These are phyloP conservation scores for Fusarium verrucosum DNA, from an alignment of 2,329 filamentous ascomycete genomes.

Conservation along the genomic window DNA sequence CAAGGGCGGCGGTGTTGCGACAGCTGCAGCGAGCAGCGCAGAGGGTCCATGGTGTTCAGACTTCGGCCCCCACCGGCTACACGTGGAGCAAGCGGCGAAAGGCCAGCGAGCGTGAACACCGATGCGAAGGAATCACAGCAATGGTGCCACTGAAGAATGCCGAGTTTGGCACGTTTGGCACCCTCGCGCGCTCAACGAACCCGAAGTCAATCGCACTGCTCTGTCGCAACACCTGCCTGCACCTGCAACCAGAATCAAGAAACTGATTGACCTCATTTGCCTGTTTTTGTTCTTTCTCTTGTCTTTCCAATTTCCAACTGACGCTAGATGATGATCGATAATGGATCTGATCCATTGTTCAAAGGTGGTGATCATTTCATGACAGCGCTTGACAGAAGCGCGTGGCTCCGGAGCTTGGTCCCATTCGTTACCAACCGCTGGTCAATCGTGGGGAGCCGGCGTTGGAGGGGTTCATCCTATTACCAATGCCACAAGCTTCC, in stretches of 20 bases:
- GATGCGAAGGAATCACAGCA: background rate
- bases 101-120: background rate
- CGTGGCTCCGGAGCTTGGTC: conserved; percentile 39
- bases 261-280: conserved; percentile 37
- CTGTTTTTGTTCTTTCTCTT: conserved; percentile 11
- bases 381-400: conserved; percentile 23
- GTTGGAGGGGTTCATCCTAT: conserved; percentile 16
- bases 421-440: conserved; percentile 34
- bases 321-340: conserved; percentile 34
- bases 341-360: conserved; percentile 13
- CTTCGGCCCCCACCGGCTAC: background rate
- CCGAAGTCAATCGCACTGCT: conserved; percentile 20
- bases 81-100: background rate
- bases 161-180: conserved; percentile 32
- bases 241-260: conserved; percentile 36
- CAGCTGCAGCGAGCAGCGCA: conserved; percentile 10
- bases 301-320: conserved; percentile 10
- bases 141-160: conserved; percentile 27
- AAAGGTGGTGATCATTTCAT: conserved; percentile 9
- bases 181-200: conserved; percentile 20
- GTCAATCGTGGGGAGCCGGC: conserved; percentile 18
- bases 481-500: conserved; percentile 18
- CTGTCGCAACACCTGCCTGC: conserved; percentile 19
- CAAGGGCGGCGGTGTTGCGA: conserved; percentile 20
- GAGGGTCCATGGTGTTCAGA: conserved; percentile 5